Base-by-base conservation (phyloP, 2,329 filamentous ascomycete species). In the Elsinoe fawcettii region DNA sequence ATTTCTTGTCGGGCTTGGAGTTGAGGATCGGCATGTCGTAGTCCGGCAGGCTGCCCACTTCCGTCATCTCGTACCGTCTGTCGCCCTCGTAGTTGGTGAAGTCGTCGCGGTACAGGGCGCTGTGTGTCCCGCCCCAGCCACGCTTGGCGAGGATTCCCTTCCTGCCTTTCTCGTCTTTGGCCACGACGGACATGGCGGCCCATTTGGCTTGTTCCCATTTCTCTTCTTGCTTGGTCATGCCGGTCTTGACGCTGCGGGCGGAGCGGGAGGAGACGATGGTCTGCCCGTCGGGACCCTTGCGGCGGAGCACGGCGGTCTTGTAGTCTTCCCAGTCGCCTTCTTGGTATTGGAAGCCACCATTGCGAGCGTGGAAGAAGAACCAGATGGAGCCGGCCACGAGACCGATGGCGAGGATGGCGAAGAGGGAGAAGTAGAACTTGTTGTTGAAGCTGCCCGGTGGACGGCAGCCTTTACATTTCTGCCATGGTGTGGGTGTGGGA, bases 281-380 rank as follows among this genome's bases (percentile, higher is more conserved):
- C 44, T 87, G 91, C 39, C 92, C 92, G 72, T 96, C 91, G 4
- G 91, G 90, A 0, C 90, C 91, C 66, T 87, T 90, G 55, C 91
- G 87, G 41, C 93, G 82, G 46, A 99, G 74, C 1, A 99, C 93
- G 0, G 92, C 96, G 1, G 87, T 86, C 71, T 97, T 97, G 82
- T 99, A 99, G 67, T 99, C 93, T 5, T 97, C 92, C 92, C 93
- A 99, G 73, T 99, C 93, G 34, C 83, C 79, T 61, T 95, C 76
- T 47, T 81, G 80, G 79, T 90, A 97, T 62, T 87, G 77, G 75
- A 97, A 96, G 12, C 93, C 93, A 60, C 93, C 93, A 65, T 97
- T 96, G 74, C 88, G 92, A 58, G 92, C 92, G 87, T 89, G 95
- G 80, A 95, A 95, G 80, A 99, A 97, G 80, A 99, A 96, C 91